phyloP scores from a whole-genome alignment of 2,329 filamentous ascomycete genomes.

The Aspergillus floridensis region DNA sequence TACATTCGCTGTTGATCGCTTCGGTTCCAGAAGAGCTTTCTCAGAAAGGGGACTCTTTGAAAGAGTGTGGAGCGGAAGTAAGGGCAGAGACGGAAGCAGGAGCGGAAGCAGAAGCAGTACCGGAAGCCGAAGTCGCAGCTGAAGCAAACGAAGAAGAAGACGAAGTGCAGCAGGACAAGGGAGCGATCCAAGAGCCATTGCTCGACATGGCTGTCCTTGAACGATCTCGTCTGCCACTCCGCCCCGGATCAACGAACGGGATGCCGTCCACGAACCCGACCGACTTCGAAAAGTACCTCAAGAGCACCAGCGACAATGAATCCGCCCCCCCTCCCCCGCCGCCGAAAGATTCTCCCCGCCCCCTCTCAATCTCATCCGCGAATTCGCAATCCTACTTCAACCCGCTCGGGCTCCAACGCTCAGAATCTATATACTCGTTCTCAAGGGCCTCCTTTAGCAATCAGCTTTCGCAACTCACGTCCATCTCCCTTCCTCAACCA shows the following conservation, averaged over 20 bases:
- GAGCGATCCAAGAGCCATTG: slow-evolving; percentile 5
- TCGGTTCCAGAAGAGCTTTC: neutral
- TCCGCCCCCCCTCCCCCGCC: slow-evolving; percentile 32
- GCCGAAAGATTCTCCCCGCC: slow-evolving; percentile 36
- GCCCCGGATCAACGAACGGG: slow-evolving; percentile 16
- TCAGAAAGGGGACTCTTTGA: neutral
- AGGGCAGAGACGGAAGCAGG: neutral
- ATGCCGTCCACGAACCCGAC: slow-evolving; percentile 27
- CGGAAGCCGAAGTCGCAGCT: neutral
- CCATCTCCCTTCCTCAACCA: slow-evolving; percentile 83
- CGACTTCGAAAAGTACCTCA: slow-evolving; percentile 44
- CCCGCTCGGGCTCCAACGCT: slow-evolving; percentile 53
- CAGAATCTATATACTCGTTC: slow-evolving; percentile 89
- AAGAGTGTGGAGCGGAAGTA: neutral
- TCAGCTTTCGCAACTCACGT: slow-evolving; percentile 87
- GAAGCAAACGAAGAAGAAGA: neutral
- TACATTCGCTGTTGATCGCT: neutral
- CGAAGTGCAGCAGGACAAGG: neutral
- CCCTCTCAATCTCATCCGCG: slow-evolving; percentile 27
- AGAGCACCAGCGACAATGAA: slow-evolving; percentile 35
- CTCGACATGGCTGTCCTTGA: slow-evolving; percentile 32
- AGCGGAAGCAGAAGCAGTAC: neutral
- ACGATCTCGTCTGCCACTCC: slow-evolving; percentile 22
- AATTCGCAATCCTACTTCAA: slow-evolving; percentile 45
- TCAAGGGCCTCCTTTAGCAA: slow-evolving; percentile 89